These are phyloP conservation scores for Lumnitzera littorea DNA, from an alignment of 345 rosid genomes.

Conservation along the genomic window DNA sequence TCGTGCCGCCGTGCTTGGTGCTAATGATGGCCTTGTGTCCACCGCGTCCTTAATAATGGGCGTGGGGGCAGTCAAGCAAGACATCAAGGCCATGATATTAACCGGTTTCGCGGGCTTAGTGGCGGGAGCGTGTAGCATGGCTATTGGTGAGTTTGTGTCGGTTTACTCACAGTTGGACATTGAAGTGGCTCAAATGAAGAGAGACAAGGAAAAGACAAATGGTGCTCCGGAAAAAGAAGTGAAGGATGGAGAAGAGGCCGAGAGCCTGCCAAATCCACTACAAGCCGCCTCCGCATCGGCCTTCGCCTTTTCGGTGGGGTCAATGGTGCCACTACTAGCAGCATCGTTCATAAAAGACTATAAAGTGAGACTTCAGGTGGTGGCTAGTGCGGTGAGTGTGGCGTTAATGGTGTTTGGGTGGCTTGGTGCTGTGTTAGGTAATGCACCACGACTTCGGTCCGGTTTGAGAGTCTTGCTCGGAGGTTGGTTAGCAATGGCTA, in stretches of 20 bases:
- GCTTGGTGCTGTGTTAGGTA: constrained; percentile 79
- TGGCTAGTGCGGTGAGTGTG: constrained; percentile 51
- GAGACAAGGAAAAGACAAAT: constrained; percentile 23
- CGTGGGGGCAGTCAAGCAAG: constrained; percentile 77
- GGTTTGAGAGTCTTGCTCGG: constrained; percentile 69
- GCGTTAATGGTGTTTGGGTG: constrained; percentile 63
- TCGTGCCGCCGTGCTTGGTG: constrained; percentile 89
- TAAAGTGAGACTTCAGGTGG: constrained; percentile 51
- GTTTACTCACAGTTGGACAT: constrained; percentile 82
- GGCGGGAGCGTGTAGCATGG: constrained; percentile 98
- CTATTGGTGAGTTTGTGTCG: constrained; percentile 89
- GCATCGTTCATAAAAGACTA: constrained; percentile 69
- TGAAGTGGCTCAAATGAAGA: constrained; percentile 63
- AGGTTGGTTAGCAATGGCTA: constrained; percentile 92
- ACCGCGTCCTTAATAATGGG: constrained; percentile 92
- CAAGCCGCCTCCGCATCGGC: constrained; percentile 92
- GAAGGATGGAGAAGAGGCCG: constrained; percentile 26
- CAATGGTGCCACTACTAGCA: constrained; percentile 74
- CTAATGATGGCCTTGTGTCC: constrained; percentile 86
- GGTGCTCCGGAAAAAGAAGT: background rate
- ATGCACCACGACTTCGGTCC: constrained; percentile 47
- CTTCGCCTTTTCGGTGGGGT: constrained; percentile 69
- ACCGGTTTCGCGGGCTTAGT: constrained; percentile 86
- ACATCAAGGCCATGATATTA: constrained; percentile 70
- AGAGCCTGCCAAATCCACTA: constrained; percentile 59